Evolutionary conservation across 768 basidiomycete species (phyloP).

Genomic region (Gloeopeniophorella convolvens): DNA sequence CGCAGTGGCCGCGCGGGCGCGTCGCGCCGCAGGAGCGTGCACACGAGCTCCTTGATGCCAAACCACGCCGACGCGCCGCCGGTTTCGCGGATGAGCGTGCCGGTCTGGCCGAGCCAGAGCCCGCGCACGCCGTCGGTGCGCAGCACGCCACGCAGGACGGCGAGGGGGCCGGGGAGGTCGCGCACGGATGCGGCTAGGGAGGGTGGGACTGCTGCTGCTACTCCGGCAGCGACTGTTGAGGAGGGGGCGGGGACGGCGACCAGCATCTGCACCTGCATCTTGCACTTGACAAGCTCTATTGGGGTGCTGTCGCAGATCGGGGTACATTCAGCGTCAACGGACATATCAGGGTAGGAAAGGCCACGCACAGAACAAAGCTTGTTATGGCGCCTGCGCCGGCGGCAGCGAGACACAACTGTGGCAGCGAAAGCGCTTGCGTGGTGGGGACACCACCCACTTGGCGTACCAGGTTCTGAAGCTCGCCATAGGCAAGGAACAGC

Average conservation of each 20-base stretch:
- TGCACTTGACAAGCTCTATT: slow-evolving; percentile 92
- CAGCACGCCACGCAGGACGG: slow-evolving; percentile 58
- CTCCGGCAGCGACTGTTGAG: slow-evolving; percentile 3
- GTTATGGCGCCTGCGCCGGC: slow-evolving; percentile 83
- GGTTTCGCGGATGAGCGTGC: slow-evolving; percentile 88
- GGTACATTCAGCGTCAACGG: background rate
- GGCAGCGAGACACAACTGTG: slow-evolving; percentile 73
- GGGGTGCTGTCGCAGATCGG: slow-evolving; percentile 57
- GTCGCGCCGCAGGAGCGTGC: slow-evolving; percentile 44
- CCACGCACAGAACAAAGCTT: slow-evolving; percentile 77
- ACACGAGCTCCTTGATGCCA: slow-evolving; percentile 73
- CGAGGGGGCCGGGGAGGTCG: slow-evolving; percentile 64
- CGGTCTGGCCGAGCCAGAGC: slow-evolving; percentile 95
- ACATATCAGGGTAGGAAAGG: background rate
- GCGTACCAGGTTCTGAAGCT: slow-evolving; percentile 59
- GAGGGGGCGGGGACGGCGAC: slow-evolving; percentile 27
- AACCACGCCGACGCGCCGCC: slow-evolving; percentile 94
- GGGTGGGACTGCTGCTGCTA: slow-evolving; percentile 35
- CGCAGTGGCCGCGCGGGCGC: slow-evolving; percentile 24
- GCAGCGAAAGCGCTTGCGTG: slow-evolving; percentile 44
- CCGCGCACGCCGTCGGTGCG: slow-evolving; percentile 68
- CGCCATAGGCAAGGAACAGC: slow-evolving; percentile 81
- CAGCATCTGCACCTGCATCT: slow-evolving; percentile 96
- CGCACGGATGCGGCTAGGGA: slow-evolving; percentile 18
- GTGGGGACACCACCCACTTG: slow-evolving; percentile 30